Evolutionary conservation across 495 filamentous ascomycete genomes (phyloP), one percentile per base, ranked within the genome.

Genomic region (Stereocaulon alpinum): DNA sequence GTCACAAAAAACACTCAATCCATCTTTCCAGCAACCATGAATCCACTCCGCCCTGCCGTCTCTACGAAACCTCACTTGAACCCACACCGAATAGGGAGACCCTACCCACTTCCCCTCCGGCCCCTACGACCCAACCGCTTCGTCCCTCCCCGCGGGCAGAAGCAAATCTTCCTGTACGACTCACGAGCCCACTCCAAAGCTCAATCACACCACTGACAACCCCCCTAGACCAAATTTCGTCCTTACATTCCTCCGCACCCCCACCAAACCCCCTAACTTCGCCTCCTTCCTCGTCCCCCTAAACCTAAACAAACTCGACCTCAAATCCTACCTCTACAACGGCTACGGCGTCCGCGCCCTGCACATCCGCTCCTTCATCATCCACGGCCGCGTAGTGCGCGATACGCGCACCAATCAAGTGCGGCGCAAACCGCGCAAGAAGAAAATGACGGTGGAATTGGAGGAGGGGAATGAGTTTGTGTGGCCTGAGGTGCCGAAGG

Each of bases 381-480:
- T 83, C 64, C 79, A 85, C 67, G 73, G 75, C 63, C 74, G 72
- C 50, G 72, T 85, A 29, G 51, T 61, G 53, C 72, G 74, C 40
- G 71, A 77, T 52, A 72, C 76, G 45, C 62, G 12, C 66, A 71
- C 34, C 56, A 54, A 40, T 58, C 63, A 30, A 58, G 66, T 69
- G 68, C 68, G 62, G 60, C 77, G 86, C 24, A 81, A 84, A 42
- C 72, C 73, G 44, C 69, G 78, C 17, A 71, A 78, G 44, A 92
- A 92, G 79, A 83, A 80, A 68, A 92, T 92, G 88, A 86, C 82
- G 47, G 82, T 87, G 48, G 83, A 90, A 75, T 77, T 92, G 71
- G 76, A 74, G 20, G 68, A 76, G 72, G 54, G 50, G 17, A 40
- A 34, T 3, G 22, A 37, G n/a, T 91, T 92, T 73, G 78, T 82